A percentile compares a stretch with the other conserved stretches of the same genome.
These are phyloP conservation scores for Alternaria arbusti DNA, from an alignment of 2,329 filamentous ascomycete genomes.

Conservation along the genomic window DNA sequence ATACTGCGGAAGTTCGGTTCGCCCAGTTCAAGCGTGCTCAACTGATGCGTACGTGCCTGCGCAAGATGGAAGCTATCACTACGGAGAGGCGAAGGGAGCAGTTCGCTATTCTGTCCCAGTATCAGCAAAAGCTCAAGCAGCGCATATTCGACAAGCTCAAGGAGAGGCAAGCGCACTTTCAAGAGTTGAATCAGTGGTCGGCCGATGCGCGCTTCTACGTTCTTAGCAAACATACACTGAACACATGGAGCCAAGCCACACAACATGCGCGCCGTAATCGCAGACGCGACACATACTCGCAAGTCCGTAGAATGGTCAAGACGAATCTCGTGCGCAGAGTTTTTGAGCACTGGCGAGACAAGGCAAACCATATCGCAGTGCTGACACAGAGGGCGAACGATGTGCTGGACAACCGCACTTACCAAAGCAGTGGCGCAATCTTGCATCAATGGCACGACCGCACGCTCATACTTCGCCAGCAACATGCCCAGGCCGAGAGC, in stretches of 20 bases:
- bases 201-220: constrained; percentile 64
- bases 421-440: constrained; percentile 37
- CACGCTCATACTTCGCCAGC: constrained; percentile 33
- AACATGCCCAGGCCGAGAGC: constrained; percentile 33
- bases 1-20: constrained; percentile 40
- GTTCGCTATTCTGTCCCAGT: constrained; percentile 50
- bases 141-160: constrained; percentile 46
- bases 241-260: constrained; percentile 59
- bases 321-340: constrained; percentile 56
- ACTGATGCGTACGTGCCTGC: constrained; percentile 32
- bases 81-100: constrained; percentile 36
- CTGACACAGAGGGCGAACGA: constrained; percentile 43
- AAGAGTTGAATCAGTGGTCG: constrained; percentile 60
- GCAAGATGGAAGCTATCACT: constrained; percentile 35
- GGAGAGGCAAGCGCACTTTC: constrained; percentile 50
- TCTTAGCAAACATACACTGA: constrained; percentile 57
- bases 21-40: constrained; percentile 39
- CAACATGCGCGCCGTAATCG: constrained; percentile 59
- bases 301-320: constrained; percentile 61
- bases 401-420: constrained; percentile 27
- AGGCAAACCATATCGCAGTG: constrained; percentile 17
- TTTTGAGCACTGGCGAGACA: constrained; percentile 49
- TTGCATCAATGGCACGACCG: constrained; percentile 54
- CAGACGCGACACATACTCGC: constrained; percentile 62
- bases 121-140: constrained; percentile 50